Conservation (phyloP, 345 rosid species). For the Combretum micranthum region DNA sequence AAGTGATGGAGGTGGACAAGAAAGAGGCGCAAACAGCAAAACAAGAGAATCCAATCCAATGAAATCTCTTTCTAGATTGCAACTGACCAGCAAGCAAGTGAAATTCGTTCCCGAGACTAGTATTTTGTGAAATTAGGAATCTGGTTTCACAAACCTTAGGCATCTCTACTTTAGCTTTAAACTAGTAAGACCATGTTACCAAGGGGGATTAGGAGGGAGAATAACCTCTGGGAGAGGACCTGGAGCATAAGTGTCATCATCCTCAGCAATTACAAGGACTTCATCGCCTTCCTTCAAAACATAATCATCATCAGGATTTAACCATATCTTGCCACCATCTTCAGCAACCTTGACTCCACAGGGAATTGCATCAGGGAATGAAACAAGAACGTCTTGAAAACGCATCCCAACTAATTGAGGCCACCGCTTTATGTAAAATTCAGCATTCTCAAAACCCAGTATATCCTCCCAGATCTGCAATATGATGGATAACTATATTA, state of each 20-base stretch:
- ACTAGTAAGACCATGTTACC: neutral
- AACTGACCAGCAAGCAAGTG: no score
- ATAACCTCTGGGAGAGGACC: constrained; percentile 71
- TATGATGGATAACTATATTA: neutral
- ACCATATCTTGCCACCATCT: constrained; percentile 60
- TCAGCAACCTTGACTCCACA: constrained; percentile 85
- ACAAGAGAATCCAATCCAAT: no score
- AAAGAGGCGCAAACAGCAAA: neutral
- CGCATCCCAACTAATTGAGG: constrained; percentile 66
- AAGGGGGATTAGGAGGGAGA: constrained; percentile 8
- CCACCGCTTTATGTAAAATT: constrained; percentile 88
- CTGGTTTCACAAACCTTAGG: no score
- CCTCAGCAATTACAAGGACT: constrained; percentile 92
- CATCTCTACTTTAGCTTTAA: no score
- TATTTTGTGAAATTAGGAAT: no score
- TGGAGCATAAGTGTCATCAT: constrained; percentile 91
- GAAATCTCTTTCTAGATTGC: no score
- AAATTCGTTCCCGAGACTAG: no score
- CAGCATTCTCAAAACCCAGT: constrained; percentile 87
- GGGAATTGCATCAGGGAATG: constrained; percentile 86
- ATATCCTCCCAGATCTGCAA: constrained; percentile 93
- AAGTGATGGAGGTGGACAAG: neutral
- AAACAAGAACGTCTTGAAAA: constrained; percentile 66
- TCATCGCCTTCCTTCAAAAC: constrained; percentile 75
- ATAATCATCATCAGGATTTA: constrained; percentile 75